A percentile compares a stretch with the other conserved stretches of the same genome.
Conservation (phyloP, 306 rosid species). For the Castanea mollissima region DNA sequence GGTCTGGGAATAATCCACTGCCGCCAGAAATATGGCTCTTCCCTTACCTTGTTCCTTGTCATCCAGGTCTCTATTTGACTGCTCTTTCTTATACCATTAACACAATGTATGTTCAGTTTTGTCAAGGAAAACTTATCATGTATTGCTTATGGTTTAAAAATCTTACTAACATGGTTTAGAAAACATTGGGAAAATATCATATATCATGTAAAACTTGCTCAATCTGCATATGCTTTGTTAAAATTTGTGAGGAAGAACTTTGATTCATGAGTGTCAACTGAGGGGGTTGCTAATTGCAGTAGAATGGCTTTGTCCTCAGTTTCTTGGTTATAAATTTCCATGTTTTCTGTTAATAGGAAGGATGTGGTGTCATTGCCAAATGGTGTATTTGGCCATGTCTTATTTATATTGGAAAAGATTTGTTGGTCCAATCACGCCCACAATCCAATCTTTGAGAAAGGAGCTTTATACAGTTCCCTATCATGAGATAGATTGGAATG, state of each 20-base stretch:
- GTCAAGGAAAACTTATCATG: not conserved
- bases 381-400: conserved; percentile 94
- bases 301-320: not conserved
- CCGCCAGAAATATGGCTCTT: conserved; percentile 97
- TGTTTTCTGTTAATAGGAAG: conserved; percentile 55
- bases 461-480: conserved; percentile 67
- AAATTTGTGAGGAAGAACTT: not conserved
- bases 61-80: conserved; percentile 62
- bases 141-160: not conserved
- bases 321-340: conserved; percentile 4
- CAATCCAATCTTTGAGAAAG: conserved; percentile 66
- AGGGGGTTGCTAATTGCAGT: conserved; percentile 2
- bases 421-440: conserved; percentile 82
- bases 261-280: not conserved
- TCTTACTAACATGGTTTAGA: not conserved
- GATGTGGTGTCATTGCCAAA: conserved; percentile 96
- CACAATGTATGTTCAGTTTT: not conserved
- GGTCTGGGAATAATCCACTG: conserved; percentile 94
- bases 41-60: conserved; percentile 69
- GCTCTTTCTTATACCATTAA: not conserved
- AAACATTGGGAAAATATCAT: not conserved
- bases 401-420: conserved; percentile 88
- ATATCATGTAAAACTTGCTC: not conserved
- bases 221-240: not conserved
- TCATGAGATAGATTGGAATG: conserved; percentile 78